Percentiles rank a stretch among this genome's conserved stretches.
These are phyloP conservation scores for Eleusine coracana DNA, from an alignment of 176 grass and related monocot species.

Conservation along the genomic window DNA sequence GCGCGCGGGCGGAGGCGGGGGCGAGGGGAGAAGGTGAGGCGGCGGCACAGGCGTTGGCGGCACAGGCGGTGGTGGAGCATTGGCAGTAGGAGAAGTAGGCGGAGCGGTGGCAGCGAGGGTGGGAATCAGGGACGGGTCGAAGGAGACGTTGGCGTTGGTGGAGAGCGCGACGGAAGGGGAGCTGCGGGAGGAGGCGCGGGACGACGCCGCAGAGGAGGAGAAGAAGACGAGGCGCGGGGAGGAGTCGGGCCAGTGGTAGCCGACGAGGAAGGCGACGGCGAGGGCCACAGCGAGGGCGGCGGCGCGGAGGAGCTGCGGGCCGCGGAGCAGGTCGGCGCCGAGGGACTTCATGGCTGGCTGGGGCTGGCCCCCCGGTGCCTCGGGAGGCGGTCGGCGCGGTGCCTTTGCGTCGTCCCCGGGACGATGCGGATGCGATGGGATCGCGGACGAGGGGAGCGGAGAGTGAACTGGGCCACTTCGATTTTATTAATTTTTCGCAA, in stretches of 20 bases:
- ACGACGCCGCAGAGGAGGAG: slow-evolving; percentile 36
- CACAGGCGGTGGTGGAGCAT: slow-evolving; percentile 39
- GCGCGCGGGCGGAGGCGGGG: slow-evolving; percentile 40
- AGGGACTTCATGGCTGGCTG: slow-evolving; percentile 63
- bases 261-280: slow-evolving; percentile 75
- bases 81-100: slow-evolving; percentile 30
- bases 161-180: slow-evolving; percentile 60
- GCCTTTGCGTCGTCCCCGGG: slow-evolving; percentile 24
- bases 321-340: slow-evolving; percentile 49
- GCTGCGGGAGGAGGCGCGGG: neutral
- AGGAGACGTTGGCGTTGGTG: slow-evolving; percentile 65
- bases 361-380: neutral
- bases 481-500: neutral
- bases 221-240: slow-evolving; percentile 57
- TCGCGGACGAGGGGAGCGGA: slow-evolving; percentile 14
- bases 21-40: slow-evolving; percentile 27
- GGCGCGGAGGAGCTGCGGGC: slow-evolving; percentile 54
- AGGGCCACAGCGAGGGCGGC: slow-evolving; percentile 59
- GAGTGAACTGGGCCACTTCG: slow-evolving; percentile 27
- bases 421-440: slow-evolving; percentile 31
- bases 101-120: neutral
- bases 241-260: slow-evolving; percentile 70
- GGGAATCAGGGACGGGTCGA: slow-evolving; percentile 57
- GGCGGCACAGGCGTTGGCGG: slow-evolving; percentile 20
- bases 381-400: slow-evolving; percentile 36